Conservation (phyloP, 306 rosid genomes). For the Fagus crenata region DNA sequence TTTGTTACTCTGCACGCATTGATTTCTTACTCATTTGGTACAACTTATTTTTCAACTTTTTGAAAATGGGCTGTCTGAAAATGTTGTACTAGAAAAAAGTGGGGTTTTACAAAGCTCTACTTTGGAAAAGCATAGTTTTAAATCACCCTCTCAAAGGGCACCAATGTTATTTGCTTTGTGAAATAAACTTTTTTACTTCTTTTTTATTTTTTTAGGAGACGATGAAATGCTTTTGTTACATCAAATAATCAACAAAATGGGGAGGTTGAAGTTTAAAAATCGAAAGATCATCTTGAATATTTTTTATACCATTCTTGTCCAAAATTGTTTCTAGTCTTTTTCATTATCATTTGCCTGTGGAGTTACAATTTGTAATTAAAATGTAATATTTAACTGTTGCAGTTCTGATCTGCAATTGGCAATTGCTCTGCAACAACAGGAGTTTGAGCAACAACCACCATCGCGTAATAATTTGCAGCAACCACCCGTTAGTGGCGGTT, state of each 20-base stretch:
- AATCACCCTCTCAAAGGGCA: no score
- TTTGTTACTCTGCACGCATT: conserved; percentile 19
- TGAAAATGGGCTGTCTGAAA: no score
- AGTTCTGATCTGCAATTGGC: conserved; percentile 96
- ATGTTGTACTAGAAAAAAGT: no score
- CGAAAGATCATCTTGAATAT: not conserved
- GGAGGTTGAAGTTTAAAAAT: not conserved
- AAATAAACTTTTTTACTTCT: not conserved
- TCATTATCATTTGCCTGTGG: not conserved
- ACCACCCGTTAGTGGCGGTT: conserved; percentile 47
- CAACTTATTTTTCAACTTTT: no score
- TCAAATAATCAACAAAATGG: not conserved
- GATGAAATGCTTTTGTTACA: not conserved
- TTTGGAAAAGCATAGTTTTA: no score
- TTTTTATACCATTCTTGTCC: no score
- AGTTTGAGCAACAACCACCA: conserved; percentile 83
- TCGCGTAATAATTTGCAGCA: conserved; percentile 57
- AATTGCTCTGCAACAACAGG: conserved; percentile 94
- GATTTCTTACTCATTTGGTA: not conserved
- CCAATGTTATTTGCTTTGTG: not conserved
- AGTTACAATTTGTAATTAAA: conserved; percentile 9
- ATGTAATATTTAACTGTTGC: conserved; percentile 34
- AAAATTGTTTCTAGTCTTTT: not conserved
- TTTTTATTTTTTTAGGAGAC: not conserved
- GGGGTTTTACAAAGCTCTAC: no score